Conservation (phyloP, 1,139 yeast species). For the Geotrichum reessii region DNA sequence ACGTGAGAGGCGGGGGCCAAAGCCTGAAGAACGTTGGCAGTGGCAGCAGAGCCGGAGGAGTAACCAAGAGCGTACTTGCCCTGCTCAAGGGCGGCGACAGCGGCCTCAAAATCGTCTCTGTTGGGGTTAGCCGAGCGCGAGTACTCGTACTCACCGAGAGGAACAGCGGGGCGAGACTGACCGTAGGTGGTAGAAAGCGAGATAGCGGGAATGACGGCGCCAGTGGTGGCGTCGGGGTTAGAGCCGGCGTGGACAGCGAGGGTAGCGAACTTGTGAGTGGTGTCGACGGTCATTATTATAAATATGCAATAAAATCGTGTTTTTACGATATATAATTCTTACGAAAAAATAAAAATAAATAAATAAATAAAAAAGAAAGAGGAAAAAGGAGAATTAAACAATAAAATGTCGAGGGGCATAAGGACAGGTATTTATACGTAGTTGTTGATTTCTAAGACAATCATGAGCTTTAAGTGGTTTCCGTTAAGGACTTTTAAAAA, state of each 20-base stretch:
- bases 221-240: slow-evolving; percentile 65
- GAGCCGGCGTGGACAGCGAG: slow-evolving; percentile 83
- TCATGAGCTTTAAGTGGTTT: neutral
- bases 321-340: neutral
- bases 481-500: neutral
- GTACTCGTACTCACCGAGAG: slow-evolving; percentile 77
- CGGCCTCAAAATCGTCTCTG: slow-evolving; percentile 75
- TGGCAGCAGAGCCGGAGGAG: slow-evolving; percentile 81
- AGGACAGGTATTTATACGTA: neutral
- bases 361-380: neutral
- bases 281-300: slow-evolving; percentile 13
- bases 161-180: slow-evolving; percentile 69
- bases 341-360: neutral
- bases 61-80: slow-evolving; percentile 77
- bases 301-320: neutral
- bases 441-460: neutral
- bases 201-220: slow-evolving; percentile 84
- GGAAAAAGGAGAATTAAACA: neutral
- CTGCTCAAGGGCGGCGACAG: slow-evolving; percentile 73
- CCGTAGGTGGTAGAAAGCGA: slow-evolving; percentile 84
- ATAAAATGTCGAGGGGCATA: neutral
- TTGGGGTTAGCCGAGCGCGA: slow-evolving; percentile 86
- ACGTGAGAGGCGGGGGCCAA: slow-evolving; percentile 70
- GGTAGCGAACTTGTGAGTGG: slow-evolving; percentile 51
- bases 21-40: slow-evolving; percentile 71